Evolutionary conservation across 208 protist species (phyloP).

Genomic region (Acanthamoeba lenticulata): DNA sequence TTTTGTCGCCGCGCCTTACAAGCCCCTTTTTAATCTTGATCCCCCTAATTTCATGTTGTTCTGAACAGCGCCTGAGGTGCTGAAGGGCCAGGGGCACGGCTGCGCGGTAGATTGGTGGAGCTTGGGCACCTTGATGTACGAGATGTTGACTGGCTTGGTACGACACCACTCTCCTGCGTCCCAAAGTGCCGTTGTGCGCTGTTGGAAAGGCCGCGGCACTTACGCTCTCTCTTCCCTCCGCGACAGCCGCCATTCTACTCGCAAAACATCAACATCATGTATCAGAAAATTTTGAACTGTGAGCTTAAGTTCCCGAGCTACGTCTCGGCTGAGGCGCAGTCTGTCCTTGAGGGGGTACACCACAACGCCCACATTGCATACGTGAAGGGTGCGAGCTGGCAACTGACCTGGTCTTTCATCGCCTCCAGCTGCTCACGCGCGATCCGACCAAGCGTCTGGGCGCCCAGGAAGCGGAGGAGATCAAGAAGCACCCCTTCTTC

Average conservation of each 20-base stretch:
- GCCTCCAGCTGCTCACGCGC: slow-evolving; percentile 66
- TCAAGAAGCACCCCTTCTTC: slow-evolving; percentile 96
- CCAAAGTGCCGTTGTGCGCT: neutral
- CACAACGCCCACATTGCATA: neutral
- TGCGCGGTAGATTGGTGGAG: slow-evolving; percentile 90
- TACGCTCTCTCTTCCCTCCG: neutral
- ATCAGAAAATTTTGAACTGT: slow-evolving; percentile 78
- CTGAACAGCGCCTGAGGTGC: slow-evolving; percentile 81
- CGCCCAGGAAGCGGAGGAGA: slow-evolving; percentile 84
- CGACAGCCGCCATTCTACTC: slow-evolving; percentile 79
- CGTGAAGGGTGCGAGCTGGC: neutral
- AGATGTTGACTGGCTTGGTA: slow-evolving; percentile 87
- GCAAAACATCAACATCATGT: slow-evolving; percentile 83
- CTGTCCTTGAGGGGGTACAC: slow-evolving; percentile 75
- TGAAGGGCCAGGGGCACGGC: slow-evolving; percentile 83
- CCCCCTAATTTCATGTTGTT: too few species aligned
- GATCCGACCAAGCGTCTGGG: slow-evolving; percentile 75
- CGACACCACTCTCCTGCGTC: neutral
- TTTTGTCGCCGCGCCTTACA: neutral
- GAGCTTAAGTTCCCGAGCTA: slow-evolving; percentile 71
- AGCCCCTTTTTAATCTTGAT: neutral
- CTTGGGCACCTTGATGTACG: slow-evolving; percentile 88
- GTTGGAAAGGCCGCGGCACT: neutral
- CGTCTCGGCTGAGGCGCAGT: slow-evolving; percentile 64
- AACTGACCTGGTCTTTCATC: slow-evolving; percentile 25